phyloP scores from a whole-genome alignment of 2,329 filamentous ascomycete genomes.

The Chaetomium globosum region DNA sequence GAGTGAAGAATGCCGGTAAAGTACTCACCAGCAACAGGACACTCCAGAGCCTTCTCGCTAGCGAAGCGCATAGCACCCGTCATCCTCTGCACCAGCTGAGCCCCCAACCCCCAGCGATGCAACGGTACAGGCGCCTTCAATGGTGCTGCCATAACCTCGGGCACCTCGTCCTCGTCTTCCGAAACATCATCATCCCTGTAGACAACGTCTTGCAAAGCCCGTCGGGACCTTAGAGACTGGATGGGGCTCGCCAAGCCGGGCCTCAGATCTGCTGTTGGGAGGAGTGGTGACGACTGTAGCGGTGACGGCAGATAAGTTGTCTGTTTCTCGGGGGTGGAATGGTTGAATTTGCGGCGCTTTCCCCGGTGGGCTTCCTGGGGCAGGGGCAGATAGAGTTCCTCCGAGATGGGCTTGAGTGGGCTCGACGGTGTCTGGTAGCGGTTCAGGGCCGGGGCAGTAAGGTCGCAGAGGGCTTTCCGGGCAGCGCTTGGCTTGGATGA shows the following conservation, averaged over 20 bases:
- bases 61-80: slow-evolving; percentile 44
- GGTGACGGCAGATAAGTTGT: slow-evolving; percentile 40
- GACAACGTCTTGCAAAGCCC: slow-evolving; percentile 37
- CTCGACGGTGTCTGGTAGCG: slow-evolving; percentile 48
- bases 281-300: slow-evolving; percentile 36
- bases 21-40: slow-evolving; percentile 41
- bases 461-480: slow-evolving; percentile 47
- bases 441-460: slow-evolving; percentile 47
- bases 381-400: slow-evolving; percentile 37
- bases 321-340: slow-evolving; percentile 46
- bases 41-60: slow-evolving; percentile 43
- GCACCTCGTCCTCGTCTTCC: slow-evolving; percentile 40
- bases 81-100: slow-evolving; percentile 48
- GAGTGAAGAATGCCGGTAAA: not conserved
- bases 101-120: slow-evolving; percentile 43
- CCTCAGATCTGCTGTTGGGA: slow-evolving; percentile 29
- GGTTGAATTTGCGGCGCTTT: slow-evolving; percentile 47
- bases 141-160: slow-evolving; percentile 20
- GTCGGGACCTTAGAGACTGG: slow-evolving; percentile 40
- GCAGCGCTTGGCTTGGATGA: slow-evolving; percentile 45
- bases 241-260: slow-evolving; percentile 45
- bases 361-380: slow-evolving; percentile 35
- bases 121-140: slow-evolving; percentile 41
- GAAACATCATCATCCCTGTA: slow-evolving; percentile 42
- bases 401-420: slow-evolving; percentile 43